These are phyloP conservation scores for Apiotrichum montevideense DNA, from an alignment of 1,284 basidiomycete genomes.

Conservation along the genomic window DNA sequence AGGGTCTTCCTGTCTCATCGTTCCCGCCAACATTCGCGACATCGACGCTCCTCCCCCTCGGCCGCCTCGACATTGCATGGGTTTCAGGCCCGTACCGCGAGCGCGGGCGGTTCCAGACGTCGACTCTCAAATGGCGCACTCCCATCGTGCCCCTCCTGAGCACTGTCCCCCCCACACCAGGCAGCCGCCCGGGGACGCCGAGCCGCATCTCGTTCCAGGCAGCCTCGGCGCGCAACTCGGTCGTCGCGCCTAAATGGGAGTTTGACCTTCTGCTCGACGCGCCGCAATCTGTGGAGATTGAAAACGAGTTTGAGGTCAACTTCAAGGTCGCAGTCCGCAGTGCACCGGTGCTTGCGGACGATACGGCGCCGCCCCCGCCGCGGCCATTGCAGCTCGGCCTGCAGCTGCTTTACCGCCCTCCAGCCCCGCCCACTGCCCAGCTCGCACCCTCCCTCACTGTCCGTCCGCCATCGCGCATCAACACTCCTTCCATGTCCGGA, in stretches of 20 bases:
- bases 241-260: conserved; percentile 22
- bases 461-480: conserved; percentile 20
- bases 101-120: conserved; percentile 72
- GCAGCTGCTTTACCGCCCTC: conserved; percentile 22
- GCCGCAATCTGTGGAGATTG: conserved; percentile 18
- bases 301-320: conserved; percentile 20
- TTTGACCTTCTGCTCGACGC: conserved; percentile 28
- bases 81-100: conserved; percentile 53
- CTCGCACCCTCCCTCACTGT: conserved; percentile 10
- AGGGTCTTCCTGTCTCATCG: conserved; percentile 29
- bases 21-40: conserved; percentile 56
- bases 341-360: neutral
- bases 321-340: conserved; percentile 27
- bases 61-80: conserved; percentile 76
- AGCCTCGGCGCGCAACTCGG: neutral
- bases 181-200: conserved; percentile 1
- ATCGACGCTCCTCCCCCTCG: conserved; percentile 66
- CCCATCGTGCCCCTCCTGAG: conserved; percentile 6
- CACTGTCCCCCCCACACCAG: neutral
- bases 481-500: conserved; percentile 15
- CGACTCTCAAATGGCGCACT: conserved; percentile 46
- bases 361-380: conserved; percentile 6
- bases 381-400: conserved; percentile 22
- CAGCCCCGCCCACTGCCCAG: conserved; percentile 8
- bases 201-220: conserved; percentile 1